phyloP scores from a whole-genome alignment of 2,329 filamentous ascomycete species.

The Geosmithia flava region DNA sequence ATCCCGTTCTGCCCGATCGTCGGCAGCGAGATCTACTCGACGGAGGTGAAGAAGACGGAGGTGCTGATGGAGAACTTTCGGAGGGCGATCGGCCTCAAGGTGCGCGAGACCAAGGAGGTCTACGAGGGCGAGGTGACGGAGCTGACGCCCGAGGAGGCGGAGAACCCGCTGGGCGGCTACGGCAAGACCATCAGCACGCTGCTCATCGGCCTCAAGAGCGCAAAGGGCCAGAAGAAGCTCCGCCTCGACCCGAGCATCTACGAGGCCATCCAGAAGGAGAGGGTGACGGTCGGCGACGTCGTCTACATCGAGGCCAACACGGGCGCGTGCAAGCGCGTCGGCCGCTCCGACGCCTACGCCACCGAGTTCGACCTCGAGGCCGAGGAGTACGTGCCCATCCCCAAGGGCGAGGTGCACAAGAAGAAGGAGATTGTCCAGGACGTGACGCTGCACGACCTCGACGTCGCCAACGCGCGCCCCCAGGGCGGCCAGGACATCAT shows the following conservation, averaged over 20 bases:
- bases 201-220: conserved; percentile 87
- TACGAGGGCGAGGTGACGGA: conserved; percentile 99
- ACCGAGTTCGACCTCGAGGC: conserved; percentile 98
- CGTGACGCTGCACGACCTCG: conserved; percentile 91
- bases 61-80: conserved; percentile 99
- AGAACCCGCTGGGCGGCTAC: conserved; percentile 94
- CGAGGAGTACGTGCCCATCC: conserved; percentile 97
- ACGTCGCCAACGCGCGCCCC: conserved; percentile 88
- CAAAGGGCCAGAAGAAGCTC: conserved; percentile 95
- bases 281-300: conserved; percentile 90
- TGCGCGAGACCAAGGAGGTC: conserved; percentile 97
- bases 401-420: conserved; percentile 98
- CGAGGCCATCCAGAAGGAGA: conserved; percentile 97
- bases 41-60: conserved; percentile 99
- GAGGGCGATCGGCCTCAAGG: conserved; percentile 88
- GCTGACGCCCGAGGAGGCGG: conserved; percentile 91
- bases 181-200: conserved; percentile 96
- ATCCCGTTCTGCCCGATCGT: conserved; percentile 98
- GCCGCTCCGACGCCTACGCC: conserved; percentile 89
- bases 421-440: conserved; percentile 99
- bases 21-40: conserved; percentile 93
- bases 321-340: conserved; percentile 92
- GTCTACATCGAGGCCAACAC: conserved; percentile 99
- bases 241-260: conserved; percentile 96
- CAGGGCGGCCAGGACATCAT: conserved; percentile 98